These are phyloP conservation scores for Phlyctochytrium arcticum DNA, from an alignment of 192 early-diverging fungal genomes.

Conservation along the genomic window DNA sequence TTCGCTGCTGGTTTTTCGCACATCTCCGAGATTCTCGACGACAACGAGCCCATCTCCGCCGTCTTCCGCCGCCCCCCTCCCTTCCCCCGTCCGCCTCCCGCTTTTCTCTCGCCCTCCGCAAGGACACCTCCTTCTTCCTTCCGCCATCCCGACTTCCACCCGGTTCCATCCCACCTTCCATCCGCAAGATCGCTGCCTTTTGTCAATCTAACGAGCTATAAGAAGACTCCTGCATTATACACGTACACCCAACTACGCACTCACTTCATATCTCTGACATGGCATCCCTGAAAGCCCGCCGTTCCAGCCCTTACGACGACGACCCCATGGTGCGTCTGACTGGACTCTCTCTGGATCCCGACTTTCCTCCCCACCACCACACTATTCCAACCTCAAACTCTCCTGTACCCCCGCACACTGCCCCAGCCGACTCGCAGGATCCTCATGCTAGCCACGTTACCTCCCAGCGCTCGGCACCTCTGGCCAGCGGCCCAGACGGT, in stretches of 20 bases:
- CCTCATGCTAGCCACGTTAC: too few species aligned
- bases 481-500: neutral
- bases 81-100: neutral
- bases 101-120: neutral
- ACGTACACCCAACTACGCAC: neutral
- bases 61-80: neutral
- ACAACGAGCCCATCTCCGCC: too few species aligned
- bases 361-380: conserved; percentile 21
- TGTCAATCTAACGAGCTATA: too few species aligned
- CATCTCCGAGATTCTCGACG: too few species aligned
- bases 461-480: neutral
- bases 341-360: conserved; percentile 20
- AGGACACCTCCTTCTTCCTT: neutral
- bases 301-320: conserved; percentile 27
- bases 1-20: too few species aligned
- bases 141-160: neutral
- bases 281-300: conserved; percentile 15
- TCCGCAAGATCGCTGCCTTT: too few species aligned
- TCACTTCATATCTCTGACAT: neutral
- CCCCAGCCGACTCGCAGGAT: neutral
- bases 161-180: neutral
- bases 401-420: neutral
- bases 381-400: neutral
- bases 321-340: conserved; percentile 26
- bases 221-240: too few species aligned